Base-by-base conservation (phyloP, 768 basidiomycete genomes). In the Tubosaeta sp. region DNA sequence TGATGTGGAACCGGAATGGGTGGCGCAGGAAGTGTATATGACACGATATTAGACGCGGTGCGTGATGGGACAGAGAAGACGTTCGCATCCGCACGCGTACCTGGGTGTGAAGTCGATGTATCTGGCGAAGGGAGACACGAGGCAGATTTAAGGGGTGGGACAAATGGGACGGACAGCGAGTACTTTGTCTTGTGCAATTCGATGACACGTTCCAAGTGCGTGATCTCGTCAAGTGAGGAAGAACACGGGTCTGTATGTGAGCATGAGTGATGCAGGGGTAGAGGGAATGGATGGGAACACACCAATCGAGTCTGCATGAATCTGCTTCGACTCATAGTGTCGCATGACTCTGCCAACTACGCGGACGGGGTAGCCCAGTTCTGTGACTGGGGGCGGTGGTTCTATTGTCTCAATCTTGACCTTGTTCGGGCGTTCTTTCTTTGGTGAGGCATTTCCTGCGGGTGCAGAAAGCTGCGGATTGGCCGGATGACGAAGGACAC, bases 211-310 rank as follows among this genome's bases (percentile, higher is more conserved):
- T 72, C 69, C 72, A 80, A 79, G 57, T 90, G 87, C 4, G 59
- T 53, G 7, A 82, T 72, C 65, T 89, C 84, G 4, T 86, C 84
- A 55, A 82, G 82, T 0, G 67, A 62, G 10, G 81, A 79, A 16
- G 52, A 51, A 62, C 80, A 85, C 25, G 53, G 60, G 19, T 70
- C 81, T 85, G 51, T 46, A 6, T 29, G 5, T 3, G 12, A 6
- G 14, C 19, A 16, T 56, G 14, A 51, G 34, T 19, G 16, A 46
- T 9, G 4, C 0, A 32, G 12, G n/a, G 1, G 13, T 11, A 16
- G 10, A 22, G 31, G 12, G 37, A 16, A 39, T 3, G 27, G 26
- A 10, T 37, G 12, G 29, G 48, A 13, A 59, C 78, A 25, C 29
- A 86, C 86, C 73, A 43, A 88, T 75, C n/a, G 66, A 61, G 22